A percentile compares a stretch with the other conserved stretches of the same genome.
phyloP scores from a whole-genome alignment of 139 green algal species.

The Astrephomene gubernaculifera region DNA sequence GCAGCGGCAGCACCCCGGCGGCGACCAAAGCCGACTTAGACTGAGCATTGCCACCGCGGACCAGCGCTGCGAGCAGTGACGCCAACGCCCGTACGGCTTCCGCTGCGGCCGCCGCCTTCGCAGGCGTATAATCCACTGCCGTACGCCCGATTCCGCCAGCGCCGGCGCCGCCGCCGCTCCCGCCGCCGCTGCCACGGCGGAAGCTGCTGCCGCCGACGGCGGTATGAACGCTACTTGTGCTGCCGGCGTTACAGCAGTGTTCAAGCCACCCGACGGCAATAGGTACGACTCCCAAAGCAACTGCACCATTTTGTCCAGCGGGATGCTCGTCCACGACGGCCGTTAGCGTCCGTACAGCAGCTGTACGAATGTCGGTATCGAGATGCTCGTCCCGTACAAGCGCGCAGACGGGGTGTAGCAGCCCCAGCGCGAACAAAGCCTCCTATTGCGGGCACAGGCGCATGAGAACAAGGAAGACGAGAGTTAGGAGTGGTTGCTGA shows the following conservation, averaged over 20 bases:
- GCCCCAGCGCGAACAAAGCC: constrained; percentile 3
- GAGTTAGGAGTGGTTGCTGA: too few relatives aligned
- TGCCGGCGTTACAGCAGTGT: not conserved
- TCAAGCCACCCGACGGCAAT: not conserved
- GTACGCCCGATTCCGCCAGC: too few relatives aligned
- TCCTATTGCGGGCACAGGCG: constrained; percentile 41
- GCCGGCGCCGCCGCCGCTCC: not conserved
- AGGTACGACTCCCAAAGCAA: not conserved
- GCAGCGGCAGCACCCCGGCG: constrained; percentile 28
- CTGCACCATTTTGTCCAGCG: not conserved
- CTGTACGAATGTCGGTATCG: not conserved
- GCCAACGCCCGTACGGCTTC: not conserved
- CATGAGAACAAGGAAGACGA: too few relatives aligned
- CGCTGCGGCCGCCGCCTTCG: not conserved
- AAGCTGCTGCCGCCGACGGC: not conserved
- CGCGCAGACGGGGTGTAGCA: constrained; percentile 30
- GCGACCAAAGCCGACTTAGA: not conserved
- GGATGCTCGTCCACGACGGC: constrained; percentile 4
- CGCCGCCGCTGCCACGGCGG: not conserved
- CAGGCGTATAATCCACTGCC: too few relatives aligned
- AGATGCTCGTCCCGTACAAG: not conserved
- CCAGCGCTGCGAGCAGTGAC: constrained; percentile 28
- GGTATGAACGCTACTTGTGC: not conserved
- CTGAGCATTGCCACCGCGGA: not conserved
- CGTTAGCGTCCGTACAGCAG: constrained; percentile 6